A percentile compares a stretch with the other conserved stretches of the same genome.
Evolutionary conservation across 495 filamentous ascomycete species (phyloP).

Genomic region (Penicillium lagena): DNA sequence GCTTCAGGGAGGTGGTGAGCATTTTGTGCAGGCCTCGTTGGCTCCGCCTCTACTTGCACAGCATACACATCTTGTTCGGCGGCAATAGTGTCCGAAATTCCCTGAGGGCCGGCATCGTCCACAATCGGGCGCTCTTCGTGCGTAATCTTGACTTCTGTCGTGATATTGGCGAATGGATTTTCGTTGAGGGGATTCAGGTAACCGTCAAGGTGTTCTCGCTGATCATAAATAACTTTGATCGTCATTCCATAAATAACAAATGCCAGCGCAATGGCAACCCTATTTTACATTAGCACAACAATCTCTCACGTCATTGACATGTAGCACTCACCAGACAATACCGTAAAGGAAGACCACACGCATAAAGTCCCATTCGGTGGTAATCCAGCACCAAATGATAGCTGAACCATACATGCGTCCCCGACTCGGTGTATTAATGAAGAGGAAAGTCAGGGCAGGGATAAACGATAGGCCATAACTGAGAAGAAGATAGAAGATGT

Average conservation of each 20-base stretch:
- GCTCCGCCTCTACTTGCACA: conserved; percentile 1
- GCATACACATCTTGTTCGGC: not conserved
- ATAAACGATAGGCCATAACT: conserved; percentile 66
- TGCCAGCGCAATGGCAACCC: conserved; percentile 54
- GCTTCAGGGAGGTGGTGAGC: not conserved
- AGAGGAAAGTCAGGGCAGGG: conserved; percentile 54
- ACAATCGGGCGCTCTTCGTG: conserved; percentile 15
- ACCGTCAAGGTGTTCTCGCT: conserved; percentile 21
- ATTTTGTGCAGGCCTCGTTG: not conserved
- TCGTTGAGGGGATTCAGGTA: conserved; percentile 36
- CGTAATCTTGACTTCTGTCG: conserved; percentile 44
- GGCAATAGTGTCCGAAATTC: not conserved
- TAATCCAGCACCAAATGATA: conserved; percentile 74
- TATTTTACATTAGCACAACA: not conserved
- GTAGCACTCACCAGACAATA: conserved; percentile 56
- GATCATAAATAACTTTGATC: conserved; percentile 53
- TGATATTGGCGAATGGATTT: conserved; percentile 45
- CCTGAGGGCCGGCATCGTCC: not conserved
- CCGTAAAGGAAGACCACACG: conserved; percentile 67
- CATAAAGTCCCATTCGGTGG: conserved; percentile 54
- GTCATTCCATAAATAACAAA: conserved; percentile 57
- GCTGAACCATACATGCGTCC: conserved; percentile 62
- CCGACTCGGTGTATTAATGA: conserved; percentile 34
- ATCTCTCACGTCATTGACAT: too few species aligned
- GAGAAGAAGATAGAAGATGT: conserved; percentile 54